A percentile compares a stretch with the other conserved stretches of the same genome.
These are phyloP conservation scores for Trypanosoma boissoni DNA, from an alignment of 208 protist genomes.

Conservation along the genomic window DNA sequence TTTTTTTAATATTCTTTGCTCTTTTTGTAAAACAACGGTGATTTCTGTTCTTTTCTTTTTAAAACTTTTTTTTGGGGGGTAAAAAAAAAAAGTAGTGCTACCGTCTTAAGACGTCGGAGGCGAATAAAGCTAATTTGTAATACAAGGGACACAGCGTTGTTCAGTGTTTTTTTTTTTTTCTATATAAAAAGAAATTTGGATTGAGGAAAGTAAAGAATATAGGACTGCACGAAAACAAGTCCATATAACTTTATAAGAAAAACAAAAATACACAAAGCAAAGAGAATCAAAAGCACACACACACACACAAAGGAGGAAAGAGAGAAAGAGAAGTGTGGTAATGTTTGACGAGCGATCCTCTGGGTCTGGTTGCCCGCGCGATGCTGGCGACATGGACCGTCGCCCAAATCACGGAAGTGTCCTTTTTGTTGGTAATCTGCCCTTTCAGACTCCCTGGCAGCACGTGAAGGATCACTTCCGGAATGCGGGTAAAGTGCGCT, in stretches of 20 bases:
- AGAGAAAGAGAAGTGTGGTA: neutral
- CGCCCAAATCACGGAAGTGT: slow-evolving; percentile 65
- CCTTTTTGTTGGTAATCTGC: slow-evolving; percentile 88
- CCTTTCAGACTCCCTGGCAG: slow-evolving; percentile 86
- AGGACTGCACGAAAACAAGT: neutral
- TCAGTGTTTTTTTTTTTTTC: slow-evolving; percentile 24
- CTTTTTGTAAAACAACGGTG: neutral
- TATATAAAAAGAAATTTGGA: slow-evolving; percentile 17
- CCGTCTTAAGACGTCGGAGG: too few species aligned
- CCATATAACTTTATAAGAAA: slow-evolving; percentile 5
- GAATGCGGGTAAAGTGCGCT: slow-evolving; percentile 76
- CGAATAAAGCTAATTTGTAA: too few species aligned
- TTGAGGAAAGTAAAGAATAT: neutral
- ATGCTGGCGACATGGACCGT: slow-evolving; percentile 18
- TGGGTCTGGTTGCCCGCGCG: slow-evolving; percentile 10
- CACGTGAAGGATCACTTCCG: slow-evolving; percentile 88
- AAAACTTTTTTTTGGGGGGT: too few species aligned
- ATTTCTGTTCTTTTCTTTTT: too few species aligned
- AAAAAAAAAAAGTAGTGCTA: too few species aligned
- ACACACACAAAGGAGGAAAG: neutral
- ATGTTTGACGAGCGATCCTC: slow-evolving; percentile 27
- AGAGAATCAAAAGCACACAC: neutral
- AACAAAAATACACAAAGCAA: slow-evolving; percentile 8
- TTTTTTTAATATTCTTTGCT: neutral
- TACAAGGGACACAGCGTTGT: too few species aligned